Conservation (phyloP, 108 stramenopile species). For the Nitzschia palea region DNA sequence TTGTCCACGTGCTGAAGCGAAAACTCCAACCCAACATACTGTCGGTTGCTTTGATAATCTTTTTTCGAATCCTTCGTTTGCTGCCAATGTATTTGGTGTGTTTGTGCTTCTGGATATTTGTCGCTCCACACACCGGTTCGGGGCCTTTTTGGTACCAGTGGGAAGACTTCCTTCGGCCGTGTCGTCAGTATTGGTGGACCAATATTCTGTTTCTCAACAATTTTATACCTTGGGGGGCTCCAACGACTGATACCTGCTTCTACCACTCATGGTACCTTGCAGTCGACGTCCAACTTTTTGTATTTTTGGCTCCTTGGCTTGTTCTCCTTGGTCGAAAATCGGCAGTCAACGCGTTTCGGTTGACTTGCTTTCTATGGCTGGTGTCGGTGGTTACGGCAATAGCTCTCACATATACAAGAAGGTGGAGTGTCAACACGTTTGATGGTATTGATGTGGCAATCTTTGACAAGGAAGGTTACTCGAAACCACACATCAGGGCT, state of each 20-base stretch:
- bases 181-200: conserved; percentile 45
- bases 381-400: conserved; percentile 26
- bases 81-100: conserved; percentile 44
- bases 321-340: conserved; percentile 27
- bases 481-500: conserved; percentile 54
- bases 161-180: conserved; percentile 43
- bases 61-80: conserved; percentile 43
- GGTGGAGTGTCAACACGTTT: conserved; percentile 58
- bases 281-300: conserved; percentile 60
- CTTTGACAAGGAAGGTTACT: conserved; percentile 56
- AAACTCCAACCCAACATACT: conserved; percentile 12
- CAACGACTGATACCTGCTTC: conserved; percentile 56
- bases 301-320: conserved; percentile 29
- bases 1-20: conserved; percentile 33
- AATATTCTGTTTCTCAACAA: conserved; percentile 66
- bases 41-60: conserved; percentile 4
- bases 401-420: conserved; percentile 24
- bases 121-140: conserved; percentile 43
- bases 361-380: conserved; percentile 17
- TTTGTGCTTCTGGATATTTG: conserved; percentile 45
- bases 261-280: conserved; percentile 70
- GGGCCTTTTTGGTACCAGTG: conserved; percentile 73
- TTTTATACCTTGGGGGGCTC: conserved; percentile 40
- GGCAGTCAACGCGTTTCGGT: background rate
- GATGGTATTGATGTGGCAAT: conserved; percentile 46